Evolutionary conservation across 768 basidiomycete genomes (phyloP).

Genomic region (Mycena alexandri): DNA sequence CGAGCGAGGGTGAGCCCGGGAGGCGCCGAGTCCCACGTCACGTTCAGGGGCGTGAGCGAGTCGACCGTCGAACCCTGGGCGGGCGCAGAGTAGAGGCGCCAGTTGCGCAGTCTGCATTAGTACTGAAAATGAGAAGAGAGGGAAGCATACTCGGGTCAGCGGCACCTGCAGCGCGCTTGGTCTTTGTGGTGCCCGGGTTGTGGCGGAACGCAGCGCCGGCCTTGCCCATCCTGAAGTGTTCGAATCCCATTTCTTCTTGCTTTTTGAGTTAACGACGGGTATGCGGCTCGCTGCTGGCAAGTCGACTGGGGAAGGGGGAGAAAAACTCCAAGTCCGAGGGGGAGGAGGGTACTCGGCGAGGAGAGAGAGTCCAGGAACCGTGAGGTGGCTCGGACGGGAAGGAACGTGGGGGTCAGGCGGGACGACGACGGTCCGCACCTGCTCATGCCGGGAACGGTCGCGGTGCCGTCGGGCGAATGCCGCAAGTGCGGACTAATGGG

Average conservation of each 20-base stretch:
- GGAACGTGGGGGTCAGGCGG: slow-evolving; percentile 34
- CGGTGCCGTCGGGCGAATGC: too few relatives aligned
- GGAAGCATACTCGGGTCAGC: slow-evolving; percentile 6
- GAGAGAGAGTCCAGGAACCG: neutral
- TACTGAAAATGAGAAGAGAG: neutral
- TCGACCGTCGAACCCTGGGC: slow-evolving; percentile 60
- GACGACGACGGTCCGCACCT: slow-evolving; percentile 10
- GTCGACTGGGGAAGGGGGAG: neutral
- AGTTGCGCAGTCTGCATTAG: slow-evolving; percentile 58
- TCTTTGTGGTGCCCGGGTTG: neutral
- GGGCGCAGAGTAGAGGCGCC: slow-evolving; percentile 77
- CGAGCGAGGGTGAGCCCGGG: slow-evolving; percentile 48
- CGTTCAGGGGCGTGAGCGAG: slow-evolving; percentile 61
- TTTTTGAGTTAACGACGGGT: neutral
- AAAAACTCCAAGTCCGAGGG: neutral
- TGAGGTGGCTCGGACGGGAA: neutral
- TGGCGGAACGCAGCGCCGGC: slow-evolving; percentile 29
- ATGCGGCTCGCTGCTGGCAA: too few relatives aligned
- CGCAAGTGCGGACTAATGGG: slow-evolving; percentile 38
- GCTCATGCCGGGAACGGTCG: too few relatives aligned
- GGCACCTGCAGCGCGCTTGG: slow-evolving; percentile 2
- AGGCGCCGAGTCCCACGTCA: slow-evolving; percentile 72
- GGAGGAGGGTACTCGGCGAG: neutral
- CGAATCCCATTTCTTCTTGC: slow-evolving; percentile 22
- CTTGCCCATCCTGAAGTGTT: slow-evolving; percentile 21